These are phyloP conservation scores for Fraxinus angustifolia DNA, from an alignment of 305 asterid species.

Conservation along the genomic window DNA sequence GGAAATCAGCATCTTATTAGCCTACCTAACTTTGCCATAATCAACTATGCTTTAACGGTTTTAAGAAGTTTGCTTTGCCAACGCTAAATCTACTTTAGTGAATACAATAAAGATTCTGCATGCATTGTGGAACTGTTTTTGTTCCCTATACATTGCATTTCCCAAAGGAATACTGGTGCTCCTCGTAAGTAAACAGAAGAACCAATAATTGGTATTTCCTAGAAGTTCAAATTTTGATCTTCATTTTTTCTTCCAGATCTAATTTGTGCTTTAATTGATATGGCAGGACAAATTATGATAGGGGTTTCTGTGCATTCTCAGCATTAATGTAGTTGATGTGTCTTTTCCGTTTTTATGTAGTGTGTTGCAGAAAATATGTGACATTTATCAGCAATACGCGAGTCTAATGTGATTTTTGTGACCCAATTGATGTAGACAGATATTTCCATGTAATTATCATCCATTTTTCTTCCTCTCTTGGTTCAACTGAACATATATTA, in stretches of 20 bases:
- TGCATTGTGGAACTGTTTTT: neutral
- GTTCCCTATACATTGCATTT: neutral
- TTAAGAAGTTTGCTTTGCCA: neutral
- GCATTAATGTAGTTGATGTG: neutral
- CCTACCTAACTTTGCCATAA: neutral
- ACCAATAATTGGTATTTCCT: neutral
- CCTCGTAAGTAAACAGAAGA: neutral
- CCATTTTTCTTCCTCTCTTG: neutral
- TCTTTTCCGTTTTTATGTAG: conserved; percentile 1
- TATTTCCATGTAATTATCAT: neutral
- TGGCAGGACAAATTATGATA: neutral
- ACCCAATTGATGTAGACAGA: neutral
- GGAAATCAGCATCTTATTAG: neutral
- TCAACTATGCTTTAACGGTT: neutral
- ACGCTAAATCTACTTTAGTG: neutral
- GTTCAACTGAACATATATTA: neutral
- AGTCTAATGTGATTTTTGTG: neutral
- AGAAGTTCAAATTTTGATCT: neutral
- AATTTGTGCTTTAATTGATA: neutral
- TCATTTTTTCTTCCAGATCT: neutral
- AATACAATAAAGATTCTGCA: neutral
- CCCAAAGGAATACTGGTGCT: neutral
- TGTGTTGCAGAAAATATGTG: neutral
- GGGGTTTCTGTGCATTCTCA: neutral
- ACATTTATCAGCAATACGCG: neutral